Percentiles rank a stretch among this genome's conserved stretches.
phyloP scores from a whole-genome alignment of 495 filamentous ascomycete genomes.

The Xylaria castorea region DNA sequence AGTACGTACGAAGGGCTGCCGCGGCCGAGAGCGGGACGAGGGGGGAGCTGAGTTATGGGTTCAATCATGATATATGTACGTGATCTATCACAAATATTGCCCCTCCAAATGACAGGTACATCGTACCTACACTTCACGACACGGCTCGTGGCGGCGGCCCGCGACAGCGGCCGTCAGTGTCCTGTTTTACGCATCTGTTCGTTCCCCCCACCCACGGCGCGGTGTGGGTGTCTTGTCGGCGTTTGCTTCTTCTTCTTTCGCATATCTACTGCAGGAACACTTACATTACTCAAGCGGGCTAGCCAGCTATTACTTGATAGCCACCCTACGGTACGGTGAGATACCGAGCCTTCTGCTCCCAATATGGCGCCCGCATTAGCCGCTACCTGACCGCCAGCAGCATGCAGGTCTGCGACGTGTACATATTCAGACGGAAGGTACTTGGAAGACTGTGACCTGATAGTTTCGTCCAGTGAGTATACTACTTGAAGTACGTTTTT shows the following conservation, averaged over 20 bases:
- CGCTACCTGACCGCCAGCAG: not conserved
- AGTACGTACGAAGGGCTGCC: conserved; percentile 1
- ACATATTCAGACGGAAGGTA: conserved; percentile 3
- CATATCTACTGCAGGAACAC: not conserved
- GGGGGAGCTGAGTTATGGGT: not conserved
- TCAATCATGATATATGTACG: conserved; percentile 20
- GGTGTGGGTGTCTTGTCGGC: not conserved
- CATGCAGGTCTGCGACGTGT: not conserved
- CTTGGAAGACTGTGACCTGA: no score
- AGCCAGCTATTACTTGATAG: no score
- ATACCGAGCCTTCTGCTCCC: not conserved
- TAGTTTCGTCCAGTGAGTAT: no score
- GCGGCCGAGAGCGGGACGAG: conserved; percentile 21
- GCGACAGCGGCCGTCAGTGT: conserved; percentile 4
- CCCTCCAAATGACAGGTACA: no score
- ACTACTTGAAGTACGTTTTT: not conserved
- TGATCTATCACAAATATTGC: not conserved
- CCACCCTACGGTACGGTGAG: conserved; percentile 2
- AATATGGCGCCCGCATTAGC: not conserved
- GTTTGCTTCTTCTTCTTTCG: not conserved
- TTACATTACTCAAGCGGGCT: not conserved
- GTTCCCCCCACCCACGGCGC: not conserved
- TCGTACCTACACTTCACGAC: conserved; percentile 1
- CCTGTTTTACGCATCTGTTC: not conserved
- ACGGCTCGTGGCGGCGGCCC: conserved; percentile 29